Evolutionary conservation across 1,139 yeast species (phyloP).

Genomic region (Schwanniomyces etchellsii): DNA sequence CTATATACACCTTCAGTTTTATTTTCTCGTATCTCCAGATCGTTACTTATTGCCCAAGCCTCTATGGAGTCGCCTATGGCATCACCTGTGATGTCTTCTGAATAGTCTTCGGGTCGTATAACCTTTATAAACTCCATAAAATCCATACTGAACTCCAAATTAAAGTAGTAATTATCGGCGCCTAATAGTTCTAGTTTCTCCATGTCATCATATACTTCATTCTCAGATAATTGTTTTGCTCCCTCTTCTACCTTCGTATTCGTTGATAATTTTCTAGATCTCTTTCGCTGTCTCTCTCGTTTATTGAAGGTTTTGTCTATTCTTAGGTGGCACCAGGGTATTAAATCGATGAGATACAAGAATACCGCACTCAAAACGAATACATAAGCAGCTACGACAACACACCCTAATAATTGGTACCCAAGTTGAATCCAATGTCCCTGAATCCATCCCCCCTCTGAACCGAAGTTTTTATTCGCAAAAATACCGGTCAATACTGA

Average conservation of each 20-base stretch:
- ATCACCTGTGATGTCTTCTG: slow-evolving; percentile 11
- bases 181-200: slow-evolving; percentile 43
- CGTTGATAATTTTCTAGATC: slow-evolving; percentile 3
- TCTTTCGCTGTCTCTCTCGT: slow-evolving; percentile 18
- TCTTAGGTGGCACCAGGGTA: slow-evolving; percentile 45
- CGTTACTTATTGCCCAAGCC: slow-evolving; percentile 16
- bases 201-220: slow-evolving; percentile 8
- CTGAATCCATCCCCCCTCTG: slow-evolving; percentile 45
- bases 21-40: slow-evolving; percentile 7
- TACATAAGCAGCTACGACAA: slow-evolving; percentile 36
- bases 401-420: slow-evolving; percentile 42
- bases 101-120: slow-evolving; percentile 37
- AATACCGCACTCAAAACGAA: slow-evolving; percentile 31
- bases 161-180: slow-evolving; percentile 44
- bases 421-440: slow-evolving; percentile 44
- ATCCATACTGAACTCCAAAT: slow-evolving; percentile 47
- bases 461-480: slow-evolving; percentile 26
- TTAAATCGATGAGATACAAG: slow-evolving; percentile 34
- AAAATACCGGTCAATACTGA: slow-evolving; percentile 39
- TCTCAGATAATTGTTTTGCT: slow-evolving; percentile 14
- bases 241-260: slow-evolving; percentile 9
- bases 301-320: slow-evolving; percentile 37
- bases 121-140: slow-evolving; percentile 43
- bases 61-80: slow-evolving; percentile 5
- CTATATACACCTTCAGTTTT: slow-evolving; percentile 8